A percentile compares a stretch with the other conserved stretches of the same genome.
phyloP scores from a whole-genome alignment of 352 stramenopile genomes.

The Pythium aquatile region DNA sequence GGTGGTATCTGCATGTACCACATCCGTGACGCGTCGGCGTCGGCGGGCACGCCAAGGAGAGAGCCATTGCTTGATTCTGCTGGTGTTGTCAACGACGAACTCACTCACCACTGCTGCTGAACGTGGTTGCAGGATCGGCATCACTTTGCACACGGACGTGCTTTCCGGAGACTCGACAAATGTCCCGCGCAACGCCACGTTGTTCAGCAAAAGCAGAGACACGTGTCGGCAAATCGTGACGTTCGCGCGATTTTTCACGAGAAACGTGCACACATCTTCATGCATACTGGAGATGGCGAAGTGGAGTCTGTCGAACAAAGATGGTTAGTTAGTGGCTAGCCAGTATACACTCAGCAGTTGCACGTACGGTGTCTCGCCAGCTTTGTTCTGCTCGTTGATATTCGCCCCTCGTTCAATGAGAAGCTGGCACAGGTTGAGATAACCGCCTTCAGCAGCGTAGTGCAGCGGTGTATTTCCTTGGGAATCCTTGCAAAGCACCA shows the following conservation, averaged over 20 bases:
- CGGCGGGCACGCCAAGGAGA: conserved; percentile 18
- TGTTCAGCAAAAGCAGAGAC: conserved; percentile 46
- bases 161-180: conserved; percentile 59
- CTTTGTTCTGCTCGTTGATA: conserved; percentile 79
- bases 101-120: conserved; percentile 22
- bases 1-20: not conserved
- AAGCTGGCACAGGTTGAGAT: conserved; percentile 61
- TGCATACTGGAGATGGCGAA: conserved; percentile 81
- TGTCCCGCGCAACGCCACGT: conserved; percentile 47
- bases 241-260: conserved; percentile 60
- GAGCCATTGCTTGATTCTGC: conserved; percentile 17
- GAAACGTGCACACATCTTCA: conserved; percentile 57
- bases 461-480: conserved; percentile 73
- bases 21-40: conserved; percentile 16
- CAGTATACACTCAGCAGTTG: not conserved
- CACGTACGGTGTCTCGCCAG: conserved; percentile 72
- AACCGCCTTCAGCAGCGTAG: conserved; percentile 73
- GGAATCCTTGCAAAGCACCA: conserved; percentile 61
- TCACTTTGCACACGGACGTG: conserved; percentile 50
- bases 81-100: conserved; percentile 7
- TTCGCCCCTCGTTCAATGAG: conserved; percentile 63
- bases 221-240: conserved; percentile 68
- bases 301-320: conserved; percentile 45
- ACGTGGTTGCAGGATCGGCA: conserved; percentile 54
- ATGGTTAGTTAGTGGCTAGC: not conserved